These are phyloP conservation scores for Podila epigama DNA, from an alignment of 192 early-diverging fungal species.

Conservation along the genomic window DNA sequence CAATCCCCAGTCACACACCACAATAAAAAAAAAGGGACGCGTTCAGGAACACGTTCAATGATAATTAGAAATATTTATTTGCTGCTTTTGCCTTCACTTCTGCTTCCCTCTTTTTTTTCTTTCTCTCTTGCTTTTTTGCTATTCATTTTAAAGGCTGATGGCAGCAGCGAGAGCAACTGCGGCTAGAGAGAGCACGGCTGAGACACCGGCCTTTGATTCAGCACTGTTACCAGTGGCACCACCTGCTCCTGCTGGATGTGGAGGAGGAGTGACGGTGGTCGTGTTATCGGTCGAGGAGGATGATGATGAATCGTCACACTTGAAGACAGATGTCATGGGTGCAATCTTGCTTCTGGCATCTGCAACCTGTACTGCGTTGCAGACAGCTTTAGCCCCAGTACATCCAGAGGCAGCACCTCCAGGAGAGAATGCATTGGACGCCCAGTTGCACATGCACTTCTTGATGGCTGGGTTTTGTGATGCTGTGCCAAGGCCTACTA, in stretches of 20 bases:
- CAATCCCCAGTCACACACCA: neutral
- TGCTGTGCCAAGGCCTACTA: neutral
- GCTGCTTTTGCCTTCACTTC: too few species aligned
- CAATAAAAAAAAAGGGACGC: neutral
- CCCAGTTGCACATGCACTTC: slow-evolving; percentile 23
- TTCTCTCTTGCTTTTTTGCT: too few species aligned
- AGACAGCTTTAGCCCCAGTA: neutral
- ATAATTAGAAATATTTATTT: too few species aligned
- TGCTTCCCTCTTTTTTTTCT: too few species aligned
- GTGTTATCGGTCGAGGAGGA: neutral
- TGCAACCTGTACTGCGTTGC: neutral
- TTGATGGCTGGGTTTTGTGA: slow-evolving; percentile 3
- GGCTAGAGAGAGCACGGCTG: neutral
- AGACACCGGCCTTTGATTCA: neutral
- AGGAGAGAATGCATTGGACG: neutral
- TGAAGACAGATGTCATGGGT: neutral
- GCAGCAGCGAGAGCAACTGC: neutral
- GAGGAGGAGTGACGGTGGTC: neutral
- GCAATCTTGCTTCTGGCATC: neutral
- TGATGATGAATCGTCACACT: slow-evolving; percentile 10
- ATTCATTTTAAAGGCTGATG: neutral
- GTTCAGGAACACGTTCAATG: neutral
- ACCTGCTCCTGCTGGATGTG: neutral
- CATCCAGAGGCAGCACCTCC: neutral
- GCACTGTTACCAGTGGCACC: neutral